These are phyloP conservation scores for Huntiella abstrusa DNA, from an alignment of 2,329 filamentous ascomycete species.

Conservation along the genomic window DNA sequence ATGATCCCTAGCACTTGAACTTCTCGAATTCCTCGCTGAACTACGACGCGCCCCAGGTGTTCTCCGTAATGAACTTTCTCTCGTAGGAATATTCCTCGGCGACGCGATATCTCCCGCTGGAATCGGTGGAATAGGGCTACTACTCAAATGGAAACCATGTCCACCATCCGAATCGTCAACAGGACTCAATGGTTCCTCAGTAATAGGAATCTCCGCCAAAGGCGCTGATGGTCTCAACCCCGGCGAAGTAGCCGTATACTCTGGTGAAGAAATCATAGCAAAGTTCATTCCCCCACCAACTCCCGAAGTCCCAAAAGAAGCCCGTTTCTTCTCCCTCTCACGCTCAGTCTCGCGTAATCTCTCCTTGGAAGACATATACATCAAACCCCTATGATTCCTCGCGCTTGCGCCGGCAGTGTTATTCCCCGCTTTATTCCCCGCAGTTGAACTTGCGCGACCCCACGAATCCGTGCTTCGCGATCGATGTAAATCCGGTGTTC, in stretches of 20 bases:
- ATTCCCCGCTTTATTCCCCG: background rate
- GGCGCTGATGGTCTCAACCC: slow-evolving; percentile 4
- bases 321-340: slow-evolving; percentile 41
- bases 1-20: slow-evolving; percentile 17
- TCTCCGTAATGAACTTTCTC: slow-evolving; percentile 50
- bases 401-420: slow-evolving; percentile 15
- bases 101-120: slow-evolving; percentile 18
- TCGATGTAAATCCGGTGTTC: slow-evolving; percentile 29
- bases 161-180: slow-evolving; percentile 14
- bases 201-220: slow-evolving; percentile 33
- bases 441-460: slow-evolving; percentile 28
- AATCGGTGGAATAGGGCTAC: slow-evolving; percentile 18
- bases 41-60: slow-evolving; percentile 28
- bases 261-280: slow-evolving; percentile 17
- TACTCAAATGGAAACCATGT: slow-evolving; percentile 15
- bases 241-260: slow-evolving; percentile 19
- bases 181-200: slow-evolving; percentile 29
- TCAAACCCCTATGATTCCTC: slow-evolving; percentile 37
- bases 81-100: slow-evolving; percentile 39
- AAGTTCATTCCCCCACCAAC: slow-evolving; percentile 19
- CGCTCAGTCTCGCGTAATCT: slow-evolving; percentile 33
- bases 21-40: slow-evolving; percentile 20
- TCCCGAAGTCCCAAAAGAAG: slow-evolving; percentile 23
- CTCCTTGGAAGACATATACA: slow-evolving; percentile 60
- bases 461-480: slow-evolving; percentile 42